Evolutionary conservation across 805 yeast genomes (phyloP).

Genomic region (Saturnispora zaruensis): DNA sequence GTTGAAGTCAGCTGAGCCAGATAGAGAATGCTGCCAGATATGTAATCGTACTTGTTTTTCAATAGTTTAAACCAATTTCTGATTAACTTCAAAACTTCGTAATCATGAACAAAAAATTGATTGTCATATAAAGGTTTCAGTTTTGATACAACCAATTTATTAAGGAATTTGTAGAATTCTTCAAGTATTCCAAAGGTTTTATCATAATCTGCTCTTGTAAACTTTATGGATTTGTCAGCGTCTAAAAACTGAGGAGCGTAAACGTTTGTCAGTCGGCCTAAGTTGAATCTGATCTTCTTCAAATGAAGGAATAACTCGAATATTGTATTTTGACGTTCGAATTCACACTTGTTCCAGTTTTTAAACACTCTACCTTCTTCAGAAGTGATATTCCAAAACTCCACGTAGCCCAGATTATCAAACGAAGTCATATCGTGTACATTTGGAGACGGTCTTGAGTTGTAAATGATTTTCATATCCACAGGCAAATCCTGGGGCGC

Average conservation of each 20-base stretch:
- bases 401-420: conserved; percentile 20
- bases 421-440: conserved; percentile 19
- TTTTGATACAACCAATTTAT: conserved; percentile 19
- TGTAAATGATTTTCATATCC: conserved; percentile 19
- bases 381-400: conserved; percentile 24
- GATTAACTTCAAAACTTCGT: conserved; percentile 19
- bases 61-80: conserved; percentile 23
- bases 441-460: conserved; percentile 22
- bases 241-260: conserved; percentile 23
- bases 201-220: conserved; percentile 19
- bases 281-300: conserved; percentile 21
- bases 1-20: conserved; percentile 23
- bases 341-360: conserved; percentile 23
- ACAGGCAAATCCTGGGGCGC: conserved; percentile 14
- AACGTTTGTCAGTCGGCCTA: conserved; percentile 21
- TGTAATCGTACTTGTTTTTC: conserved; percentile 20
- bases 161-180: conserved; percentile 20
- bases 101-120: conserved; percentile 24
- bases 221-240: conserved; percentile 1
- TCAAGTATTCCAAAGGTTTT: conserved; percentile 24
- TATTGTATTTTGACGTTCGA: conserved; percentile 24
- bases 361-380: conserved; percentile 19
- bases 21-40: conserved; percentile 25
- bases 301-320: conserved; percentile 24
- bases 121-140: conserved; percentile 25